Percentiles rank a stretch among this genome's conserved stretches.
phyloP scores from a whole-genome alignment of 2,329 filamentous ascomycete genomes.

The Pseudodiploospora longispora region DNA sequence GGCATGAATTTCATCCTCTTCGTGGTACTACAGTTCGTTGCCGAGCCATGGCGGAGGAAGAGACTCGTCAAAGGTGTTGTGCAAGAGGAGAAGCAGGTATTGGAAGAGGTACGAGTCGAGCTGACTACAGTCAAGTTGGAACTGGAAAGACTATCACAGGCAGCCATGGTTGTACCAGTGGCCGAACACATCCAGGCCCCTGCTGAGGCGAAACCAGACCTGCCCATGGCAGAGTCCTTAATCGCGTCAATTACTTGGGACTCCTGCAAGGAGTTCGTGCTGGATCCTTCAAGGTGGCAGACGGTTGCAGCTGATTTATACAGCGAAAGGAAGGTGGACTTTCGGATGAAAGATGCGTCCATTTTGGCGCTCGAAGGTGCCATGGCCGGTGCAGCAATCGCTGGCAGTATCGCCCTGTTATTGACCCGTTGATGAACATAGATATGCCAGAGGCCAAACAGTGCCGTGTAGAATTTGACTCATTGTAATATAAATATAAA shows the following conservation, averaged over 20 bases:
- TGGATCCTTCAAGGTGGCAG: constrained; percentile 38
- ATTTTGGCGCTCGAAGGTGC: constrained; percentile 61
- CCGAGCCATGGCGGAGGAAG: constrained; percentile 84
- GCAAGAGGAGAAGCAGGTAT: constrained; percentile 59
- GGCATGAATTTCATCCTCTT: constrained; percentile 89
- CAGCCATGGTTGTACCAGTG: constrained; percentile 5
- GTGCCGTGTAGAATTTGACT: too few relatives aligned
- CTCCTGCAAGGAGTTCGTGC: constrained; percentile 35
- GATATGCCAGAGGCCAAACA: too few relatives aligned
- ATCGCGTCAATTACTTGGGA: background rate
- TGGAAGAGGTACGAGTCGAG: constrained; percentile 41
- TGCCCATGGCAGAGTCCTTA: background rate
- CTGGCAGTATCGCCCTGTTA: constrained; percentile 44
- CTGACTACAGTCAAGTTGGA: constrained; percentile 26
- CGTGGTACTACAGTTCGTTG: constrained; percentile 74
- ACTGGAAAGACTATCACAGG: constrained; percentile 18
- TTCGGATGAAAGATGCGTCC: constrained; percentile 64
- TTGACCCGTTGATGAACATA: constrained; percentile 13
- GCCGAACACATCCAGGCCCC: background rate
- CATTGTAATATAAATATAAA: too few relatives aligned
- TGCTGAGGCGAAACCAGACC: constrained; percentile 1
- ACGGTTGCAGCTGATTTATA: constrained; percentile 48
- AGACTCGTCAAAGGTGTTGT: constrained; percentile 77
- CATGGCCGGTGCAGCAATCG: constrained; percentile 55
- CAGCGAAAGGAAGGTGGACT: constrained; percentile 54